Evolutionary conservation across 2,329 filamentous ascomycete species (phyloP).

Genomic region (Fusarium pseudoanthophilum): DNA sequence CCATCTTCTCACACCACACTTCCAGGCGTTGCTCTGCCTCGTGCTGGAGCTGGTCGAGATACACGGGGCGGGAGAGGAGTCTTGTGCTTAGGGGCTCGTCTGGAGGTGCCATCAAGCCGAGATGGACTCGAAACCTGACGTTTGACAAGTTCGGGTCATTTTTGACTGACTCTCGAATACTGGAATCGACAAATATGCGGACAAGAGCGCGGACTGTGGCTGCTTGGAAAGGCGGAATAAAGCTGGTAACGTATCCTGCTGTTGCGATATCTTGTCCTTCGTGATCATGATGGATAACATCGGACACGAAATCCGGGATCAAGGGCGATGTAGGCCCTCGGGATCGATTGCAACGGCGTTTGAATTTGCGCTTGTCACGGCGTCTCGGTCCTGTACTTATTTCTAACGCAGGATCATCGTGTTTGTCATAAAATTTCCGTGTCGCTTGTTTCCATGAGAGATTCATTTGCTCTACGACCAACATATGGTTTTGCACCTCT

Average conservation of each 20-base stretch:
- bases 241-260: conserved; percentile 6
- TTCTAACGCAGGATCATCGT: background rate
- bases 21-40: background rate
- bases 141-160: background rate
- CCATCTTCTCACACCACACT: conserved; percentile 32
- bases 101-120: conserved; percentile 13
- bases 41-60: conserved; percentile 36
- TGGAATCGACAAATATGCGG: background rate
- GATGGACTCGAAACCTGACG: conserved; percentile 4
- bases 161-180: background rate
- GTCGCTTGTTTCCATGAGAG: background rate
- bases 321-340: no score
- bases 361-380: background rate
- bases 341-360: rapidly evolving
- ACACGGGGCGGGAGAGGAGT: conserved; percentile 28
- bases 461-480: background rate
- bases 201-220: conserved; percentile 1
- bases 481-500: conserved; percentile 2
- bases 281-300: background rate
- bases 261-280: background rate
- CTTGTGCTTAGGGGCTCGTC: background rate
- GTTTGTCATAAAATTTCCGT: background rate
- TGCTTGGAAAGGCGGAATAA: conserved; percentile 5
- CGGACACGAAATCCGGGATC: background rate
- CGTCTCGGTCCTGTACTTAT: background rate